A percentile compares a stretch with the other conserved stretches of the same genome.
These are phyloP conservation scores for Solanum arcanum DNA, from an alignment of 257 asterid genomes.

Conservation along the genomic window DNA sequence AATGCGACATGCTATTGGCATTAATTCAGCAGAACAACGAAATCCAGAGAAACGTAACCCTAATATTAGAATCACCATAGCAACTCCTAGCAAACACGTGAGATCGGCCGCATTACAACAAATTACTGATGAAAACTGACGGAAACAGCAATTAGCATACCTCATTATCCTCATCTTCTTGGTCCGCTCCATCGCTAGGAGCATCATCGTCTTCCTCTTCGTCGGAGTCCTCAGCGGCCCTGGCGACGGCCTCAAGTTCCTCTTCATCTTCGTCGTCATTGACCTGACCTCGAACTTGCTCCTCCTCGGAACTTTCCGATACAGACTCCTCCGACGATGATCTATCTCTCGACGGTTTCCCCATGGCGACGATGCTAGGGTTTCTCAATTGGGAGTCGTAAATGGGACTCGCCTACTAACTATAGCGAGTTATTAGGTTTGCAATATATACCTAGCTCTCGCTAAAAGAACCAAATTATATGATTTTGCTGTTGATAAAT, in stretches of 20 bases:
- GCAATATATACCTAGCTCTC: background rate
- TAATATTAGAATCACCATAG: background rate
- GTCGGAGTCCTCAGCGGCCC: slow-evolving; percentile 63
- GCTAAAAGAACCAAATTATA: background rate
- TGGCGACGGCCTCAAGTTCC: slow-evolving; percentile 89
- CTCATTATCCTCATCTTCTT: slow-evolving; percentile 57
- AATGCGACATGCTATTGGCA: background rate
- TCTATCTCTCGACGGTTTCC: slow-evolving; percentile 22
- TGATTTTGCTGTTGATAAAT: background rate
- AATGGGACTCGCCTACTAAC: background rate
- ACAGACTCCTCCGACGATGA: slow-evolving; percentile 44
- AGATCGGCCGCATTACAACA: background rate
- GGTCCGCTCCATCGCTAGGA: slow-evolving; percentile 18
- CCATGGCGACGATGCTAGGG: slow-evolving; percentile 28
- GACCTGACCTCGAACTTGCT: slow-evolving; percentile 32
- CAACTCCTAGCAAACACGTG: background rate
- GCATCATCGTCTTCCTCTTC: slow-evolving; percentile 43
- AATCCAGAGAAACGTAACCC: background rate
- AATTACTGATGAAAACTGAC: background rate
- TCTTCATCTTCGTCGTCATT: slow-evolving; percentile 81
- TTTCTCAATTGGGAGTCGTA: background rate
- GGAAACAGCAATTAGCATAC: slow-evolving; percentile 9
- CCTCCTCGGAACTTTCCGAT: slow-evolving; percentile 21
- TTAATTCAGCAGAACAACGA: background rate
- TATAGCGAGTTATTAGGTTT: background rate